Percentiles rank a stretch among this genome's conserved stretches.
Conservation (phyloP, 148 eudicot genomes). For the Cornus kousa region DNA sequence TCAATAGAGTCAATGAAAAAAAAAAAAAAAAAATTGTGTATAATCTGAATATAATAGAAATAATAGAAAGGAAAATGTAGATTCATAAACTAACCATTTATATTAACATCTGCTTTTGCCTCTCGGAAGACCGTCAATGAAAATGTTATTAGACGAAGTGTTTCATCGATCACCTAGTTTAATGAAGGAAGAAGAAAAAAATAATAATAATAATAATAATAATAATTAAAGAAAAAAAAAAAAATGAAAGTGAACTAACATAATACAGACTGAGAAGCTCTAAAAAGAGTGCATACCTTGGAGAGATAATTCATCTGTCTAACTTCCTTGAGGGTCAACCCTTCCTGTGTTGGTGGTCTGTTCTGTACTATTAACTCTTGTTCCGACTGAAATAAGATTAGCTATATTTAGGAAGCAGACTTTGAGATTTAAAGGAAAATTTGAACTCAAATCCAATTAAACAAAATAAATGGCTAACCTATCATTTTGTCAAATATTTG, state of each 20-base stretch:
- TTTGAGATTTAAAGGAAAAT: neutral
- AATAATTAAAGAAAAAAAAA: too few relatives aligned
- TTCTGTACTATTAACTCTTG: slow-evolving; percentile 67
- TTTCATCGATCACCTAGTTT: slow-evolving; percentile 81
- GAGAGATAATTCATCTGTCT: slow-evolving; percentile 83
- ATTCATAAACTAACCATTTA: slow-evolving; percentile 45
- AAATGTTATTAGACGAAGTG: slow-evolving; percentile 77
- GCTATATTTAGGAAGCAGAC: neutral
- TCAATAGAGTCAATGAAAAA: too few relatives aligned
- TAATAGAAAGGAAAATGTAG: neutral
- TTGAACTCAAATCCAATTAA: too few relatives aligned
- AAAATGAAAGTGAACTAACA: too few relatives aligned
- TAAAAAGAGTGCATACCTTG: slow-evolving; percentile 36
- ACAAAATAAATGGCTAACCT: too few relatives aligned
- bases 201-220: too few relatives aligned
- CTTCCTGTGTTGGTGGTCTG: slow-evolving; percentile 59
- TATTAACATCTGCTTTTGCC: slow-evolving; percentile 62
- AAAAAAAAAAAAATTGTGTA: too few relatives aligned
- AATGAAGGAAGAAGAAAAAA: neutral
- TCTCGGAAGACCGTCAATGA: slow-evolving; percentile 76
- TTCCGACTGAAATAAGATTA: slow-evolving; percentile 49
- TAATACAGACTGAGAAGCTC: neutral
- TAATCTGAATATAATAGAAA: neutral
- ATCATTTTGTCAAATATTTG: too few relatives aligned
- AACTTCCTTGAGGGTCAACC: slow-evolving; percentile 65